Percentiles rank a stretch among this genome's conserved stretches.
phyloP scores from a whole-genome alignment of 345 rosid genomes.

The Boechera divaricarpa region DNA sequence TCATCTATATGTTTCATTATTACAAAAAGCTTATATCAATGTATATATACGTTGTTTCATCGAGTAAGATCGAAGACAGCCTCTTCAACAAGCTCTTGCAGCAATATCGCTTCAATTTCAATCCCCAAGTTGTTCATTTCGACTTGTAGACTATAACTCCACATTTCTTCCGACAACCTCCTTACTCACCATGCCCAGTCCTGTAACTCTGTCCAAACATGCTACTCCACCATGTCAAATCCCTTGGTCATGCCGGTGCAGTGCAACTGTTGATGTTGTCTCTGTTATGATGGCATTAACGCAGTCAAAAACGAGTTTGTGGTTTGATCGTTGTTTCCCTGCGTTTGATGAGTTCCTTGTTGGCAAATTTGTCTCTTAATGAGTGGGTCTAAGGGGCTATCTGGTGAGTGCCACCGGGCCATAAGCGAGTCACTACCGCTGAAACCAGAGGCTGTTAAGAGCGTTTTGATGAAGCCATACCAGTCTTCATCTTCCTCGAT shows the following conservation, averaged over 20 bases:
- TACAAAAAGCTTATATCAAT: slow-evolving; percentile 29
- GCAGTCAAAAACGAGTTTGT: slow-evolving; percentile 76
- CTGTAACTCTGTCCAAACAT: slow-evolving; percentile 69
- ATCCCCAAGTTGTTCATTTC: slow-evolving; percentile 60
- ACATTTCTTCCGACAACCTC: slow-evolving; percentile 78
- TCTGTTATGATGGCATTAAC: slow-evolving; percentile 67
- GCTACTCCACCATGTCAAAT: slow-evolving; percentile 55
- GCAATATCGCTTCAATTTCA: slow-evolving; percentile 67
- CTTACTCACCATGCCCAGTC: slow-evolving; percentile 72
- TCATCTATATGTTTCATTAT: slow-evolving; percentile 10
- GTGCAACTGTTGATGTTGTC: slow-evolving; percentile 37
- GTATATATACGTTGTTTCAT: slow-evolving; percentile 34
- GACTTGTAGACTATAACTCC: slow-evolving; percentile 57
- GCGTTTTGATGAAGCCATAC: slow-evolving; percentile 58
- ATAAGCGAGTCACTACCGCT: slow-evolving; percentile 49
- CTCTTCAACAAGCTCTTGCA: slow-evolving; percentile 83
- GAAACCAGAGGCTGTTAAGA: slow-evolving; percentile 64
- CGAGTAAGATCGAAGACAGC: slow-evolving; percentile 60
- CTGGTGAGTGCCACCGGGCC: slow-evolving; percentile 71
- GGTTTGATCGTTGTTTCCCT: slow-evolving; percentile 66
- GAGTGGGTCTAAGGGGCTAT: slow-evolving; percentile 80
- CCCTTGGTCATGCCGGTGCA: slow-evolving; percentile 16
- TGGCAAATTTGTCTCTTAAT: slow-evolving; percentile 60
- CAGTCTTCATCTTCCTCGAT: slow-evolving; percentile 67
- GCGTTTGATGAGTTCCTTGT: slow-evolving; percentile 59